Base-by-base conservation (phyloP, 129 eudicot species). In the Escallonia herrerae region DNA sequence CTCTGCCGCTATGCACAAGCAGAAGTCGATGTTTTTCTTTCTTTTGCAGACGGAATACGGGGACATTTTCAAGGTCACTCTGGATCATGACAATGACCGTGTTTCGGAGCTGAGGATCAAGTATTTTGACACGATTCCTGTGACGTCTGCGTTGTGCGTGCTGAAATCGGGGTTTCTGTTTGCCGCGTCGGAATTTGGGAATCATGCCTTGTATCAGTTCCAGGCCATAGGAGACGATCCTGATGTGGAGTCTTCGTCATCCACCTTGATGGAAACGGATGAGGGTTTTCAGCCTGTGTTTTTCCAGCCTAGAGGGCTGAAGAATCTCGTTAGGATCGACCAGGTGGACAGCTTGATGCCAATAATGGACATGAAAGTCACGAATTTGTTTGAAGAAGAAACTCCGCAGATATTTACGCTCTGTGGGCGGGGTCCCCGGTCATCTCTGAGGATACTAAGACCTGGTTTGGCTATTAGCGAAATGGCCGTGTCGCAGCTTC, bases 131-230 rank as follows among this genome's bases (percentile, higher is more conserved):
- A 94, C 99, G 0, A 89, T 94, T 55, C 97, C 99, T 3, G 97
- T 89, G 13, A 73, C 96, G 0, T 89, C 95, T 43, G 83, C 99
- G 0, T 71, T 94, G 90, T 94, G 99, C 65, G 95, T 94, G 46
- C 63, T 94, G 87, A 94, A 94, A 60, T 73, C 85, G 6, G 97
- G 99, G 64, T 94, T 86, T 74, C 71, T 94, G 49, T 94, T 94
- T 82, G 97, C 99, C 62, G 91, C 99, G 0, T 94, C 99, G 2
- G 99, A 94, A 90, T 94, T 94, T 76, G 99, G 99, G 43, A 86
- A 94, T 68, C 99, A 94, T 74, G 97, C 87, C 8, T 73, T 94
- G 81, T 94, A 94, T 75, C 99, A 94, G 68, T 89, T 94, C 62
- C 94, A 86, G 76, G 95, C 95, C 0, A 94, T 86, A 63, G 99